Base-by-base conservation (phyloP, 169 alveolate genomes). In the Eimeria acervulina region DNA sequence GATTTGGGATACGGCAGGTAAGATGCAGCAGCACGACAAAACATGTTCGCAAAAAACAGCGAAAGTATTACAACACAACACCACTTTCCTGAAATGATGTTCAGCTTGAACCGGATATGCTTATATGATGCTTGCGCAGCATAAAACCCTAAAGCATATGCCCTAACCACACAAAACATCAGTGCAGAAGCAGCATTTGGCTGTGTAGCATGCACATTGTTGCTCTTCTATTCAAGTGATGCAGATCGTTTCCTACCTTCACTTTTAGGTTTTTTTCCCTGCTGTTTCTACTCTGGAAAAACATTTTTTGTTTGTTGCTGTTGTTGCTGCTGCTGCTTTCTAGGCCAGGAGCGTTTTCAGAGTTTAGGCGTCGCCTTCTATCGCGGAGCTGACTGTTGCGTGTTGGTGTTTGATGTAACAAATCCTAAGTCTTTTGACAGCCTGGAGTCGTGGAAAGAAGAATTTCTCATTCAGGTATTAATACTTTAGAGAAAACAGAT, bases 321-420 rank as follows among this genome's bases (percentile, higher is more conserved):
- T 28, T 28, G 44, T 70, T 28, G n/a, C 21, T n/a, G 28, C 7
- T 70, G 44, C 44, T 36, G 87, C 40, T 38, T 36, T 42, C 51
- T 99, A 70, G 99, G 99, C 5, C 99, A 99, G 97, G 99, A 99
- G 97, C 97, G 99, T 85, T 99, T 99, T 97, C 99, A 99, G 97
- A 98, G 99, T 76, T 96, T 99, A 55, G 98, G 99, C 26, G 99
- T 99, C 61, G 99, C 99, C 51, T 99, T 99, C 96, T 99, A 99
- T 96, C 97, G 99, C 80, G 99, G 99, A 42, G 99, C 99, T 26
- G 99, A 99, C 96, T 99, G 99, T 97, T 99, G 99, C 97, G 99
- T 99, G 84, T 97, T 99, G 87, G 99, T 99, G 63, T 99, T 99
- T 97, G 99, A 99, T 96, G 95, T 98, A 31, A 98, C 99, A n/a